Evolutionary conservation across 805 yeast genomes (phyloP).

Genomic region (Candida anglica): DNA sequence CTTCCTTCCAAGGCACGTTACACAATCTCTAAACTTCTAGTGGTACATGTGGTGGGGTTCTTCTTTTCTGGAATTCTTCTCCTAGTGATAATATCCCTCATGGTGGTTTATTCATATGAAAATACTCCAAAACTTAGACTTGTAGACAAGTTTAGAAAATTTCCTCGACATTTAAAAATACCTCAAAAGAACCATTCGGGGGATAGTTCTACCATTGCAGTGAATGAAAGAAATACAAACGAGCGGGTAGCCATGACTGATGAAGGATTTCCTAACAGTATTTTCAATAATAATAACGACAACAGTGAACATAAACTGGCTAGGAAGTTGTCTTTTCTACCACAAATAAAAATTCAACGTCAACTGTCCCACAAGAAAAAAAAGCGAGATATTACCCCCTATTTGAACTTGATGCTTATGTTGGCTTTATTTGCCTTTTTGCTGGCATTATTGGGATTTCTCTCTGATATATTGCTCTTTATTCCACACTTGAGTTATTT

Average conservation of each 20-base stretch:
- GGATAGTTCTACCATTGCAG: too few relatives aligned
- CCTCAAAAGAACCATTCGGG: background rate
- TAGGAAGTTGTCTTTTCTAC: too few relatives aligned
- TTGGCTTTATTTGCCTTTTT: slow-evolving; percentile 68
- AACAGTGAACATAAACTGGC: too few relatives aligned
- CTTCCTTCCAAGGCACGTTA: slow-evolving; percentile 39
- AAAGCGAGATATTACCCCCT: slow-evolving; percentile 19
- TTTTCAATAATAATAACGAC: too few relatives aligned
- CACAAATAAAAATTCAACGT: too few relatives aligned
- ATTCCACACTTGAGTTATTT: slow-evolving; percentile 72
- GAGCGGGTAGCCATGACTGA: too few relatives aligned
- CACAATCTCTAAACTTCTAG: slow-evolving; percentile 36
- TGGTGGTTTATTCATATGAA: slow-evolving; percentile 5
- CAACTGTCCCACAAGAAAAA: background rate
- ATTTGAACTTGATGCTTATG: slow-evolving; percentile 49
- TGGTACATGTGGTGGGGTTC: slow-evolving; percentile 39
- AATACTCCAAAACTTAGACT: slow-evolving; percentile 2
- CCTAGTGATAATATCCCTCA: slow-evolving; percentile 10
- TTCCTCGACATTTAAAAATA: background rate
- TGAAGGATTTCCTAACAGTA: too few relatives aligned
- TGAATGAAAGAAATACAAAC: too few relatives aligned
- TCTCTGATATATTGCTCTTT: slow-evolving; percentile 79
- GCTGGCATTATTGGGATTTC: slow-evolving; percentile 65
- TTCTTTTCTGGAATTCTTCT: slow-evolving; percentile 21
- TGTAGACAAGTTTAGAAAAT: slow-evolving; percentile 1